Evolutionary conservation across 306 rosid genomes (phyloP), one percentile per base, ranked within the genome.

Genomic region (Pueraria montana): DNA sequence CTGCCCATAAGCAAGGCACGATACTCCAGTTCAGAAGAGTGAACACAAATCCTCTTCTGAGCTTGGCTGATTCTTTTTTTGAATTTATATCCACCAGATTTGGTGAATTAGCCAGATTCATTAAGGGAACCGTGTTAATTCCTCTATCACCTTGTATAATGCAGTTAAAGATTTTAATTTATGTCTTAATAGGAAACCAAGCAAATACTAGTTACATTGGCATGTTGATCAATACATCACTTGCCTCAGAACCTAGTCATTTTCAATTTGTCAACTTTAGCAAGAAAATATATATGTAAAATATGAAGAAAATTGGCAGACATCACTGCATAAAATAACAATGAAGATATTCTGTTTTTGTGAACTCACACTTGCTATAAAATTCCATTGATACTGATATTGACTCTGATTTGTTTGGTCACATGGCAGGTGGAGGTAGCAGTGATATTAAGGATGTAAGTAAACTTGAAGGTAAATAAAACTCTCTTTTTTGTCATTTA

Each of bases 241-340:
- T 49, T 40, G 38, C 42, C 82, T 76, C 36, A 27, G 71, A n/a
- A n/a, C n/a, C 59, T 72, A 30, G 45, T 85, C 59, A 32, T 50
- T 84, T 72, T 76, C 58, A 53, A 71, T 40, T 76, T 68, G 21
- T 78, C 17, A 56, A 52, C 49, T 62, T 70, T 36, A 38, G 50
- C 43, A 6, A 40, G 16, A 30, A 64, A 76, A 40, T 72, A 69
- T 74, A 52, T 18, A 11, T 23, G 11, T 59, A 12, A 53, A 30
- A 64, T 23, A 56, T 4, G 2, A 78, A 73, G 21, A 30, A 32
- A 14, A 10, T 61, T 72, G 21, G 61, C 61, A 32, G 30, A 49
- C 48, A 67, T 75, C 48, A 56, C 52, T 43, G 42, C 30, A 42
- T 14, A 66, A 23, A 65, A 27, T n/a, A n/a, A n/a, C n/a, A n/a